A percentile compares a stretch with the other conserved stretches of the same genome.
These are phyloP conservation scores for Kandelia obovata DNA, from an alignment of 345 rosid species.

Conservation along the genomic window DNA sequence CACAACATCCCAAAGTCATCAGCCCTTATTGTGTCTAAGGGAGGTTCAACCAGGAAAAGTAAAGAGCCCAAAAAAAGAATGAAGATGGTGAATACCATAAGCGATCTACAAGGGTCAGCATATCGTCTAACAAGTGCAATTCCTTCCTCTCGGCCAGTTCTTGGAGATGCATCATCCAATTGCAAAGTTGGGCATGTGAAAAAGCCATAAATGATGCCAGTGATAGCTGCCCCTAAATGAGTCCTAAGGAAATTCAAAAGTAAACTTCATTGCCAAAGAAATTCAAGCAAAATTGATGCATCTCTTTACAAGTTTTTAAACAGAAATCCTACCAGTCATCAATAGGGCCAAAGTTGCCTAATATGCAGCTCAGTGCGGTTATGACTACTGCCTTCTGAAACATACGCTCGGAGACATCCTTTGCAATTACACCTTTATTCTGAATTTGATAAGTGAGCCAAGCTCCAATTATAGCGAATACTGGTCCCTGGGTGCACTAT, in stretches of 20 bases:
- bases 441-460: conserved; percentile 73
- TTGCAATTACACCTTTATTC: conserved; percentile 48
- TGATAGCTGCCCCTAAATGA: conserved; percentile 64
- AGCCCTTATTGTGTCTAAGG: conserved; percentile 32
- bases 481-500: neutral
- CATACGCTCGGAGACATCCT: conserved; percentile 47
- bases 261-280: neutral
- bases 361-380: conserved; percentile 58
- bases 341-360: conserved; percentile 48
- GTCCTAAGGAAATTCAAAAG: conserved; percentile 43
- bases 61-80: conserved; percentile 45
- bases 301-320: too few species aligned
- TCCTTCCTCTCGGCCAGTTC: conserved; percentile 55
- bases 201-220: conserved; percentile 61
- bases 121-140: conserved; percentile 37
- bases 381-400: conserved; percentile 66
- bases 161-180: conserved; percentile 52
- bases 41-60: conserved; percentile 39
- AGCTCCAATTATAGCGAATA: conserved; percentile 57
- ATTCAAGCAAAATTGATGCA: too few species aligned
- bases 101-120: conserved; percentile 62
- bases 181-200: conserved; percentile 56
- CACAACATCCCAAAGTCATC: conserved; percentile 19
- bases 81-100: conserved; percentile 45
- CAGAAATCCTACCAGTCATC: too few species aligned